These are phyloP conservation scores for Rhizophora apiculata DNA, from an alignment of 345 rosid species.

Conservation along the genomic window DNA sequence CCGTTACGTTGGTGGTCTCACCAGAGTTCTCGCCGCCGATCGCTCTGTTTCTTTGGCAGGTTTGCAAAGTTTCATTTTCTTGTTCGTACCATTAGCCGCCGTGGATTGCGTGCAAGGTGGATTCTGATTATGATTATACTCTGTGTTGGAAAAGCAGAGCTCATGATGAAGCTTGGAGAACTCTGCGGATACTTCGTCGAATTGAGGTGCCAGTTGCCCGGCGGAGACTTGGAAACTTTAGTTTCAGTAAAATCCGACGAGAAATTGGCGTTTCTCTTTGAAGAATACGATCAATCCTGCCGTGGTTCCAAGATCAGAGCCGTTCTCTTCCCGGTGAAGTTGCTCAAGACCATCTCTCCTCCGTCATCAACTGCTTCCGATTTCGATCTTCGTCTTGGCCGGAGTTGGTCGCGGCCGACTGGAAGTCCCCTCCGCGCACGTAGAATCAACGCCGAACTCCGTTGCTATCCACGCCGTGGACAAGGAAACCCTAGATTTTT, in stretches of 20 bases:
- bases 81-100: neutral
- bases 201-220: constrained; percentile 69
- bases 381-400: constrained; percentile 23
- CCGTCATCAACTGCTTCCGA: constrained; percentile 41
- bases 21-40: constrained; percentile 67
- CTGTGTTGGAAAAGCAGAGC: constrained; percentile 24
- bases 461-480: constrained; percentile 22
- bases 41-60: constrained; percentile 64
- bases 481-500: constrained; percentile 27
- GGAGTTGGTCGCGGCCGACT: constrained; percentile 21
- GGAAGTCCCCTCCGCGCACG: constrained; percentile 24
- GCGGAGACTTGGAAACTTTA: constrained; percentile 77
- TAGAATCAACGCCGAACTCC: constrained; percentile 18
- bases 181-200: constrained; percentile 53
- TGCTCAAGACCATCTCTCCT: constrained; percentile 50
- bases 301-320: constrained; percentile 29
- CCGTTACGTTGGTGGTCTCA: constrained; percentile 79
- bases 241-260: constrained; percentile 73
- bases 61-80: constrained; percentile 13
- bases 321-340: constrained; percentile 22
- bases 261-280: constrained; percentile 47
- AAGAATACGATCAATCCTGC: constrained; percentile 17
- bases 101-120: neutral
- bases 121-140: neutral
- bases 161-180: constrained; percentile 53